Evolutionary conservation across 495 filamentous ascomycete genomes (phyloP), one percentile per base, ranked within the genome.

Genomic region (Aspergillus nanangensis): DNA sequence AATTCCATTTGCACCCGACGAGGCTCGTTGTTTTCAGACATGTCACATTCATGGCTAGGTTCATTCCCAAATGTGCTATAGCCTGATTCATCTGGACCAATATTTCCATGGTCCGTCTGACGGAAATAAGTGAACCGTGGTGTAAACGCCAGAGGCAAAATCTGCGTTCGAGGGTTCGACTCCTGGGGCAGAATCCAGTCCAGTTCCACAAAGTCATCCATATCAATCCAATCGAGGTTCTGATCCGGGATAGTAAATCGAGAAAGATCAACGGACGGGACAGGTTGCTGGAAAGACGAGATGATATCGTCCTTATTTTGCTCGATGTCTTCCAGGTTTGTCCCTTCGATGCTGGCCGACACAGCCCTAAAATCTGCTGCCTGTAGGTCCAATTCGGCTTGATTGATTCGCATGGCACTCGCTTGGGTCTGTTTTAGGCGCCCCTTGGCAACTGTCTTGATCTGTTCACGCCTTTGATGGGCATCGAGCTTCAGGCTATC

Each of bases 191-290:
- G 69, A 46, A 95, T 87, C 90, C 92, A 96, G 60, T 96, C 93
- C 8, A 97, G 74, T 62, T 98, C 93, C 20, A 97, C 89, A 68
- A 97, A 97, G 60, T 98, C 93, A 65, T 98, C 93, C 90, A 97
- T 96, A 61, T 98, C 93, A 56, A 97, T 86, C 93, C 93, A 98
- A 42, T 81, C 84, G 53, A 88, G 80, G 61, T 98, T 93, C 29
- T 91, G 88, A 58, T 98, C 93, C 0, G 90, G 90, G 45, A 98
- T 96, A 1, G 82, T 90, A 61, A 97, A 97, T 22, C 86, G 81
- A 14, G 91, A 95, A 35, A 96, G 73, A 65, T 97, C 90, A 5
- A 76, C 78, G 8, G 67, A 61, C 3, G 70, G 51, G 21, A 67
- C 58, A 18, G 75, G 71, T 35, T 79, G 70, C 47, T 82, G 76